Evolutionary conservation across 1,284 basidiomycete genomes (phyloP).

Genomic region (Rhodotorula sp.): DNA sequence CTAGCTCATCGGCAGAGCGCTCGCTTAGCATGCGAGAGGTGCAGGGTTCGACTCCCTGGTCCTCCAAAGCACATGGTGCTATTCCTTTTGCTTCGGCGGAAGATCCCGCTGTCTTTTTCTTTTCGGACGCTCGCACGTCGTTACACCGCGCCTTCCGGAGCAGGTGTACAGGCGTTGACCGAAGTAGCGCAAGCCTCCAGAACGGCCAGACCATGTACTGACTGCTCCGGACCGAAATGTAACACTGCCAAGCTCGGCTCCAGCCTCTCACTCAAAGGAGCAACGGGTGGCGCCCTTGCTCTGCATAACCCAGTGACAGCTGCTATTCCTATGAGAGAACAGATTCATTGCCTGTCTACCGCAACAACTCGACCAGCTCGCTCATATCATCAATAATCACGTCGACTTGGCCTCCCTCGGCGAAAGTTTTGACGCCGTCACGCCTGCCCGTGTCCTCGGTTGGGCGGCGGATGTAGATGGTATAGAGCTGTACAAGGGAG

Average conservation of each 20-base stretch:
- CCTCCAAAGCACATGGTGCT: not conserved
- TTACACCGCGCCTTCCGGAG: too few relatives aligned
- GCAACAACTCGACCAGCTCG: not conserved
- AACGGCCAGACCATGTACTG: too few relatives aligned
- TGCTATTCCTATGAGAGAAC: too few relatives aligned
- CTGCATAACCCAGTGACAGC: too few relatives aligned
- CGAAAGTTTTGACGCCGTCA: conserved; percentile 6
- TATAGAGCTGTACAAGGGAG: conserved; percentile 40
- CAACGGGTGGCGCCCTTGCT: too few relatives aligned
- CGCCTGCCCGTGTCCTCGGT: conserved; percentile 44
- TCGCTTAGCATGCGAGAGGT: conserved; percentile 5
- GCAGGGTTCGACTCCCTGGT: conserved; percentile 6
- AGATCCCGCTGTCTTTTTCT: not conserved
- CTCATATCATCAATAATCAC: conserved; percentile 3
- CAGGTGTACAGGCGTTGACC: too few relatives aligned
- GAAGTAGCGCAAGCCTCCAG: too few relatives aligned
- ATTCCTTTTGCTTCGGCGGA: too few relatives aligned
- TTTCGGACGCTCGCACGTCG: not conserved
- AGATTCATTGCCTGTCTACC: not conserved
- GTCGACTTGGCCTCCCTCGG: conserved; percentile 31
- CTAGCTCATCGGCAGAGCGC: conserved; percentile 6
- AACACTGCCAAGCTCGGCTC: too few relatives aligned
- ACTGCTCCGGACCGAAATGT: too few relatives aligned
- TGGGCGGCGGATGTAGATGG: conserved; percentile 47
- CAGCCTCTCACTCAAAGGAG: too few relatives aligned